Conservation (phyloP, 345 rosid species). For the Isatis tinctoria region DNA sequence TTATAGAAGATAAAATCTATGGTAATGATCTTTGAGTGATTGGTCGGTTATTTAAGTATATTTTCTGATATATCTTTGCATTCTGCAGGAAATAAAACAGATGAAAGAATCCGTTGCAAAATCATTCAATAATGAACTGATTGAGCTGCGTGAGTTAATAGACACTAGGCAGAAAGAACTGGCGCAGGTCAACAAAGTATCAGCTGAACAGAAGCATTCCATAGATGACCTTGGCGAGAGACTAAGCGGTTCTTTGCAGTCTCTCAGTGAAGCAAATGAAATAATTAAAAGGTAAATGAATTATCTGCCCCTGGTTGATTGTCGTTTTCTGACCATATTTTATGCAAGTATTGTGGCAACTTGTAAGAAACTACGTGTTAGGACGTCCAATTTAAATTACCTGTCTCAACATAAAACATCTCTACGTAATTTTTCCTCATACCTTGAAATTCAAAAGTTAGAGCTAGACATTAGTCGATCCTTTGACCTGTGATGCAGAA, state of each 20-base stretch:
- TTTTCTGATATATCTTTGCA: constrained; percentile 15
- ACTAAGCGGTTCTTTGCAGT: constrained; percentile 72
- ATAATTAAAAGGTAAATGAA: constrained; percentile 60
- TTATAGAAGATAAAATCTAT: neutral
- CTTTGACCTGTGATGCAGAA: neutral
- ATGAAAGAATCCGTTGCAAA: constrained; percentile 57
- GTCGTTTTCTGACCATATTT: neutral
- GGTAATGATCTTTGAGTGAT: neutral
- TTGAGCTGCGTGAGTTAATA: constrained; percentile 44
- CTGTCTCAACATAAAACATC: neutral
- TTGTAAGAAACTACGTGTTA: neutral
- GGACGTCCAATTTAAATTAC: neutral
- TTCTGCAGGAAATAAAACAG: constrained; percentile 64
- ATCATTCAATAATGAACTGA: constrained; percentile 47
- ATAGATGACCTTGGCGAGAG: constrained; percentile 79
- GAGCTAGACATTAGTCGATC: neutral
- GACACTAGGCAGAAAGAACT: constrained; percentile 61
- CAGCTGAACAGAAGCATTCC: constrained; percentile 73
- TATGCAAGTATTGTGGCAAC: constrained; percentile 2
- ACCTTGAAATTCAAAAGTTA: neutral
- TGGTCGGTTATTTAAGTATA: constrained; percentile 3
- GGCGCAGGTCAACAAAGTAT: constrained; percentile 48
- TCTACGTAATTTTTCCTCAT: neutral
- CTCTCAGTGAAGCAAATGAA: constrained; percentile 85
- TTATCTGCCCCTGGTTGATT: neutral